phyloP scores from a whole-genome alignment of 2,329 filamentous ascomycete genomes.

The Mycocentrospora acerina region DNA sequence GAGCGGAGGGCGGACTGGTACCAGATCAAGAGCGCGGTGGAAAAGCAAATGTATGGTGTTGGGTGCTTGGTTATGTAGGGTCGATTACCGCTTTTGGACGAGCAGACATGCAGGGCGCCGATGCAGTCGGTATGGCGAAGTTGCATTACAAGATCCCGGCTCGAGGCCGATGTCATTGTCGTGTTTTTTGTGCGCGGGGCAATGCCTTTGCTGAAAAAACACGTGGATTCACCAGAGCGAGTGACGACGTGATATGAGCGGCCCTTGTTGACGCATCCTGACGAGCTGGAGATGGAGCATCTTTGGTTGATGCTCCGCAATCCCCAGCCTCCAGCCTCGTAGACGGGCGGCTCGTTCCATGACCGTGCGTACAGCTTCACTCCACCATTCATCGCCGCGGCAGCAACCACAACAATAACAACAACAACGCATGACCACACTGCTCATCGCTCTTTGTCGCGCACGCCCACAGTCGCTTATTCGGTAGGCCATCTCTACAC shows the following conservation, averaged over 20 bases:
- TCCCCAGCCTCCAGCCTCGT: too few species aligned
- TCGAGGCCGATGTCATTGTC: background rate
- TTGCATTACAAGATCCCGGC: background rate
- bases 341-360: too few species aligned
- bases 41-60: constrained; percentile 95
- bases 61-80: constrained; percentile 80
- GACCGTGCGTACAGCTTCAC: background rate
- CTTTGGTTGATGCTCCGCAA: too few species aligned
- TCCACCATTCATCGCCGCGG: constrained; percentile 2
- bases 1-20: constrained; percentile 96
- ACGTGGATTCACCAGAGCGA: too few species aligned
- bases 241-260: too few species aligned
- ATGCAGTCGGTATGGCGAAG: background rate
- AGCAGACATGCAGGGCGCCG: background rate
- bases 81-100: background rate
- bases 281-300: too few species aligned
- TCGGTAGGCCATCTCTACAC: background rate
- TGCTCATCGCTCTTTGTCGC: constrained; percentile 5
- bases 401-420: too few species aligned
- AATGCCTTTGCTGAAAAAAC: too few species aligned
- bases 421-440: constrained; percentile 4
- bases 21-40: constrained; percentile 80
- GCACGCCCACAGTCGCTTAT: constrained; percentile 7
- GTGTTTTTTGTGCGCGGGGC: too few species aligned
- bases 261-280: too few species aligned